phyloP scores from a whole-genome alignment of 208 protist genomes.

The Trypanosomatidae sp. region DNA sequence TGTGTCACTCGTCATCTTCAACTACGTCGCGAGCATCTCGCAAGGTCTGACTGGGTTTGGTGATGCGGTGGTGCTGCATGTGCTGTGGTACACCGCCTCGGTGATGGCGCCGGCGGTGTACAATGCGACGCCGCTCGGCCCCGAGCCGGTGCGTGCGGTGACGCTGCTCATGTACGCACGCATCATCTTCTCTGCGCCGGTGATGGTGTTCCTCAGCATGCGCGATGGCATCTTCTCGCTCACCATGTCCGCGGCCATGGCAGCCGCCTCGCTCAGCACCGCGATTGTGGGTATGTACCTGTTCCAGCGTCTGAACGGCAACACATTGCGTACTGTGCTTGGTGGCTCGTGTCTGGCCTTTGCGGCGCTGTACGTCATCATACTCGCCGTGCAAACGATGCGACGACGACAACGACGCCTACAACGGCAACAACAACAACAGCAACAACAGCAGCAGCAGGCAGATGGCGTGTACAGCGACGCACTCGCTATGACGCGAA shows the following conservation, averaged over 20 bases:
- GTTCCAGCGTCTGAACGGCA: slow-evolving; percentile 5
- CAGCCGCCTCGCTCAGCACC: slow-evolving; percentile 12
- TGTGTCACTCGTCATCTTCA: slow-evolving; percentile 9
- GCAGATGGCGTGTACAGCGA: too few species aligned
- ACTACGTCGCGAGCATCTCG: slow-evolving; percentile 15
- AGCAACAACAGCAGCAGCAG: slow-evolving; percentile 3
- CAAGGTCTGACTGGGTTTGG: slow-evolving; percentile 21
- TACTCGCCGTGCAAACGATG: too few species aligned
- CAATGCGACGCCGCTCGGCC: slow-evolving; percentile 12
- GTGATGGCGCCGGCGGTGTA: slow-evolving; percentile 11
- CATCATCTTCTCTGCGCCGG: slow-evolving; percentile 12
- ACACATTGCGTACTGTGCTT: slow-evolving; percentile 13
- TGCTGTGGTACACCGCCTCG: slow-evolving; percentile 17
- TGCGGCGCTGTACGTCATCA: slow-evolving; percentile 11
- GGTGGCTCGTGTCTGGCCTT: slow-evolving; percentile 24
- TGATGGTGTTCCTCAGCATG: slow-evolving; percentile 13
- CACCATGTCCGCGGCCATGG: slow-evolving; percentile 19
- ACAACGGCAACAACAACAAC: neutral
- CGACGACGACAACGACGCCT: slow-evolving; percentile 1
- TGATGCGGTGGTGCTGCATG: slow-evolving; percentile 23
- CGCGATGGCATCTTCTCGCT: slow-evolving; percentile 18
- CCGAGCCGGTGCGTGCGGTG: slow-evolving; percentile 12
- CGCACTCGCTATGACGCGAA: neutral
- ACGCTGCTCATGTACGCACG: slow-evolving; percentile 24
- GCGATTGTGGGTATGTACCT: slow-evolving; percentile 12